These are phyloP conservation scores for Yueomyces sp. DNA, from an alignment of 805 yeast species.

Conservation along the genomic window DNA sequence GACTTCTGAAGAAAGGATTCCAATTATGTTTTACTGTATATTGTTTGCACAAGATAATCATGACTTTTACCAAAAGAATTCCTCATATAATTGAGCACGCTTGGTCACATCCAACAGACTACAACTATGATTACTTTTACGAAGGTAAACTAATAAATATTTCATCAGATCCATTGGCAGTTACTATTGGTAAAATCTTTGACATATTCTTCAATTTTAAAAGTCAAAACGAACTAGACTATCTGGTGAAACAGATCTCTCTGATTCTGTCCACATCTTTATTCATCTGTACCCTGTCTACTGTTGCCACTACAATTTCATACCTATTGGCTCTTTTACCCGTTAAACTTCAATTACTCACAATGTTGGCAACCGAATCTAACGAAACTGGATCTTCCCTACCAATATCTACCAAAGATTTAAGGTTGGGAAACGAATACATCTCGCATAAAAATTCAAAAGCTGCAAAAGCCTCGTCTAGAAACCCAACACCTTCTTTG, in stretches of 20 bases:
- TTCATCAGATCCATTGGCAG: slow-evolving; percentile 27
- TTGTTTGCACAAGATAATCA: slow-evolving; percentile 25
- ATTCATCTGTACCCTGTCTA: slow-evolving; percentile 50
- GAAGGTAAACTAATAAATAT: slow-evolving; percentile 4
- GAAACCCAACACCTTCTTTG: slow-evolving; percentile 21
- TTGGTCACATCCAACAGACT: slow-evolving; percentile 9
- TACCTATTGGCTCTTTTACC: slow-evolving; percentile 33
- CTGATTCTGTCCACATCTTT: slow-evolving; percentile 44
- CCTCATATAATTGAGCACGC: slow-evolving; percentile 14
- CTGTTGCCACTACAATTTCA: slow-evolving; percentile 46
- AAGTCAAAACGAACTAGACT: slow-evolving; percentile 25
- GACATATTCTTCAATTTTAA: slow-evolving; percentile 21
- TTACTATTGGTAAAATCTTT: slow-evolving; percentile 24
- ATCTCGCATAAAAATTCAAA: too few relatives aligned
- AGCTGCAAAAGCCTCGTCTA: background rate
- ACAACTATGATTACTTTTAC: slow-evolving; percentile 8
- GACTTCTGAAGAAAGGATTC: slow-evolving; percentile 9
- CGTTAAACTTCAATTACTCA: slow-evolving; percentile 19
- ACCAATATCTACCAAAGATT: slow-evolving; percentile 7
- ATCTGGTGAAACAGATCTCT: slow-evolving; percentile 26
- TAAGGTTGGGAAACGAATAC: background rate
- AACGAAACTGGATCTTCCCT: slow-evolving; percentile 6
- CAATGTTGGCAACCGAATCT: slow-evolving; percentile 15
- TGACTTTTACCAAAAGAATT: slow-evolving; percentile 18
- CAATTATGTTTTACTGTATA: slow-evolving; percentile 21